Percentiles rank a stretch among this genome's conserved stretches.
phyloP scores from a whole-genome alignment of 225 moss, liverwort and hornwort genomes.

The Polytrichum formosum region DNA sequence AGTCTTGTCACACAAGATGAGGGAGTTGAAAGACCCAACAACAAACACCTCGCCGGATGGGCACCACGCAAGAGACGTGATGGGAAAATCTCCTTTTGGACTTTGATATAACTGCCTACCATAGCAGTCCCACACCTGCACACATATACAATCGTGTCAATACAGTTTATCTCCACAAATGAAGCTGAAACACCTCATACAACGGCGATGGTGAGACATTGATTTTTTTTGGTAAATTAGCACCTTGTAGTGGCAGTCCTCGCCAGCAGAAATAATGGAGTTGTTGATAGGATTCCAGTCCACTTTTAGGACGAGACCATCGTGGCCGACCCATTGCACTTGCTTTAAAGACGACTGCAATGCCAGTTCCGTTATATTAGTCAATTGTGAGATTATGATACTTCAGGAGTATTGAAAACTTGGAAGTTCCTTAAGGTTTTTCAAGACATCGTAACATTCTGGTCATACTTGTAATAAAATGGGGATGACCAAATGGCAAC shows the following conservation, averaged over 20 bases:
- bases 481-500: too few species aligned
- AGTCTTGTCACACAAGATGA: conserved; percentile 68
- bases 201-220: not conserved
- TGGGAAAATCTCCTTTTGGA: conserved; percentile 38
- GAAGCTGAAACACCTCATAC: too few species aligned
- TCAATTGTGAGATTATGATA: too few species aligned
- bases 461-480: too few species aligned
- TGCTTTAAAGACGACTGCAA: conserved; percentile 64
- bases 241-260: conserved; percentile 84
- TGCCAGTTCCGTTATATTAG: not conserved
- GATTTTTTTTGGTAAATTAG: not conserved
- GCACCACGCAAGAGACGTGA: conserved; percentile 79
- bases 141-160: not conserved
- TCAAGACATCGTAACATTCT: too few species aligned
- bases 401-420: too few species aligned
- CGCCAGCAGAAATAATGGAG: conserved; percentile 74
- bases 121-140: conserved; percentile 89
- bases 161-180: too few species aligned
- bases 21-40: conserved; percentile 61
- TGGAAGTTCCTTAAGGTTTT: too few species aligned
- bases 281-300: conserved; percentile 92
- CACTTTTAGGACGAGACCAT: conserved; percentile 65
- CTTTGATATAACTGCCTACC: conserved; percentile 87
- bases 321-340: conserved; percentile 73
- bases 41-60: conserved; percentile 78